Evolutionary conservation across 2,329 filamentous ascomycete species (phyloP).

Genomic region (Zasmidium angulare): DNA sequence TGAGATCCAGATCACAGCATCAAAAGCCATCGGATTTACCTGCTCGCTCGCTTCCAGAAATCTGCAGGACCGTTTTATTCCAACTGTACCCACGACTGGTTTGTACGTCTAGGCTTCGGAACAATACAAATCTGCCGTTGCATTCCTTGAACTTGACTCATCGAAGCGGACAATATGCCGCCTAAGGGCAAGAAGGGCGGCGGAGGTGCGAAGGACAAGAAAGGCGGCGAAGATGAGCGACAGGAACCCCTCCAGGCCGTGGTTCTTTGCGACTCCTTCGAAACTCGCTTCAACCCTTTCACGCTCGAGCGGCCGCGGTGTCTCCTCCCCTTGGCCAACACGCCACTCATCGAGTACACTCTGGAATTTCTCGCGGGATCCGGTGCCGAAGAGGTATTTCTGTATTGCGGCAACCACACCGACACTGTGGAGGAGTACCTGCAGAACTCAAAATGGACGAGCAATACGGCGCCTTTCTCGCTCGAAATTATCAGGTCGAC

Average conservation of each 20-base stretch:
- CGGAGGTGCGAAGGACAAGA: constrained; percentile 36
- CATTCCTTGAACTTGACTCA: not conserved
- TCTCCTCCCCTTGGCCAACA: constrained; percentile 88
- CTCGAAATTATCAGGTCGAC: constrained; percentile 85
- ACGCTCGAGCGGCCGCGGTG: constrained; percentile 89
- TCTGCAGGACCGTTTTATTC: too few species aligned
- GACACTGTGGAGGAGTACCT: constrained; percentile 87
- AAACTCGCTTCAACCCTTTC: constrained; percentile 87
- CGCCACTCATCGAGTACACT: constrained; percentile 94
- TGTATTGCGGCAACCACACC: constrained; percentile 86
- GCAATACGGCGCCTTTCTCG: constrained; percentile 75
- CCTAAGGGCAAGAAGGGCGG: constrained; percentile 49
- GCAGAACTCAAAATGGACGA: constrained; percentile 71
- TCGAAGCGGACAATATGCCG: constrained; percentile 40
- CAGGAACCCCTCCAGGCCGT: constrained; percentile 65
- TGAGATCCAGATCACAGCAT: too few species aligned
- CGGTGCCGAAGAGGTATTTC: constrained; percentile 88
- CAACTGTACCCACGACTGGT: too few species aligned
- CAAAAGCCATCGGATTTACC: too few species aligned
- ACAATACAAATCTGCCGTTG: too few species aligned
- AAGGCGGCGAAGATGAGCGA: constrained; percentile 55
- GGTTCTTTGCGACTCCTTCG: constrained; percentile 89
- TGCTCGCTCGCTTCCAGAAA: too few species aligned
- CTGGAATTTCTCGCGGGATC: constrained; percentile 94
- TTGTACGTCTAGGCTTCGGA: too few species aligned